Evolutionary conservation across 805 yeast genomes (phyloP).

Genomic region (Lipomyces yamadae): DNA sequence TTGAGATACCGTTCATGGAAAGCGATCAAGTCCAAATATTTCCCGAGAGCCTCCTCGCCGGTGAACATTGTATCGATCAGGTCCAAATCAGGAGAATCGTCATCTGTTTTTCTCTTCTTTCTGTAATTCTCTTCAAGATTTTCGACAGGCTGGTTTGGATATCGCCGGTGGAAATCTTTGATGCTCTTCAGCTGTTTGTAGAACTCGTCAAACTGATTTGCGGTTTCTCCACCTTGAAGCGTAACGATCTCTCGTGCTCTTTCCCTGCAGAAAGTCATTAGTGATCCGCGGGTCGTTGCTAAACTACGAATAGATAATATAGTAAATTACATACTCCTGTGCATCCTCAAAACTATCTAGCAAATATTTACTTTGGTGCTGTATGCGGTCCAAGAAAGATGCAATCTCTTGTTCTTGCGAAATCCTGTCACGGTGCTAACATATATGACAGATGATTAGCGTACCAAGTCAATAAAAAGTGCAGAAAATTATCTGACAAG

Average conservation of each 20-base stretch:
- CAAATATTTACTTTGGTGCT: conserved; percentile 43
- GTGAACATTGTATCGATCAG: conserved; percentile 56
- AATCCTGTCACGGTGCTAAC: conserved; percentile 28
- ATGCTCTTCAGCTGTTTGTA: conserved; percentile 47
- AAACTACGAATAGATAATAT: neutral
- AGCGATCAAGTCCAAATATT: conserved; percentile 59
- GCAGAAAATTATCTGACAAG: conserved; percentile 55
- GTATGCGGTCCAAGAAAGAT: conserved; percentile 55
- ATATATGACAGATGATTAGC: neutral
- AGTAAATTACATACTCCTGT: conserved; percentile 19
- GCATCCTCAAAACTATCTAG: conserved; percentile 27
- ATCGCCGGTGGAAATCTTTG: conserved; percentile 43
- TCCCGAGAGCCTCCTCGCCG: conserved; percentile 68
- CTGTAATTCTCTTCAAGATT: conserved; percentile 39
- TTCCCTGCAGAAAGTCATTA: conserved; percentile 7
- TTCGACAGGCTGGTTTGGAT: conserved; percentile 45
- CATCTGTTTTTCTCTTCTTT: conserved; percentile 34
- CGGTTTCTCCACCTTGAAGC: conserved; percentile 41
- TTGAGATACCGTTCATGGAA: conserved; percentile 62
- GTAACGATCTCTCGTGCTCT: conserved; percentile 35
- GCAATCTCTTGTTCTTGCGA: conserved; percentile 64
- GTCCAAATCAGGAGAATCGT: conserved; percentile 34
- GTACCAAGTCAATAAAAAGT: neutral
- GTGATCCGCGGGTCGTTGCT: neutral
- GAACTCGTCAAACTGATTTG: conserved; percentile 47